Evolutionary conservation across 805 yeast genomes (phyloP).

Genomic region (Millerago galiae): DNA sequence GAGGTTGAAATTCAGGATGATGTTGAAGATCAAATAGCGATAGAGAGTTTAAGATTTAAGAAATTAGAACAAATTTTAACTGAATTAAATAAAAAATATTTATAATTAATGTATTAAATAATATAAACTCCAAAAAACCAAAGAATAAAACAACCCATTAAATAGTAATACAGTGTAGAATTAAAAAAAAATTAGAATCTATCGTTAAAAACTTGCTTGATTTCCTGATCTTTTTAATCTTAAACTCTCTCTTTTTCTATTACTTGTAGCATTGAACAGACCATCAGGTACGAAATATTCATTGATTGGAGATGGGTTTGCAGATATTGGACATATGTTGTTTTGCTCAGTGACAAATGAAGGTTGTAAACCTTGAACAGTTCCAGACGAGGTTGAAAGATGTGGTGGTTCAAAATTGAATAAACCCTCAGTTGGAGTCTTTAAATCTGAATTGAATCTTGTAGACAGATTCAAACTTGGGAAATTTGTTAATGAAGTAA

Average conservation of each 20-base stretch:
- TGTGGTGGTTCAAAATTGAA: slow-evolving; percentile 21
- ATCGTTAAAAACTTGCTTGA: slow-evolving; percentile 7
- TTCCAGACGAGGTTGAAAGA: no score
- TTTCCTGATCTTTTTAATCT: slow-evolving; percentile 38
- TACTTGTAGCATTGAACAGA: slow-evolving; percentile 38
- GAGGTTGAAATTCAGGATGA: slow-evolving; percentile 2
- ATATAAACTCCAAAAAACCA: not conserved
- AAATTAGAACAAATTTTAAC: slow-evolving; percentile 4
- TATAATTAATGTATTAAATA: not conserved
- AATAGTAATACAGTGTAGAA: not conserved
- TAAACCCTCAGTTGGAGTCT: slow-evolving; percentile 20
- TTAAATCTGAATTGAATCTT: slow-evolving; percentile 14
- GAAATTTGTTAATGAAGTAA: slow-evolving; percentile 13
- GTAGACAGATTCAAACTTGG: slow-evolving; percentile 18
- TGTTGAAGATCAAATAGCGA: slow-evolving; percentile 1
- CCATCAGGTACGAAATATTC: slow-evolving; percentile 20
- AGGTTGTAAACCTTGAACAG: slow-evolving; percentile 11
- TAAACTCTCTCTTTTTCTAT: slow-evolving; percentile 46
- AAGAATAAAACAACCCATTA: not conserved
- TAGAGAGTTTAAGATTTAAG: slow-evolving; percentile 10
- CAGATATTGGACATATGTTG: not conserved
- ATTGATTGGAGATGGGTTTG: not conserved
- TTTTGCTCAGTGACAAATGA: slow-evolving; percentile 15
- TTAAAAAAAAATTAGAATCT: not conserved
- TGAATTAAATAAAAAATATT: slow-evolving; percentile 1